phyloP scores from a whole-genome alignment of 345 rosid species.

The Orychophragmus violaceus region DNA sequence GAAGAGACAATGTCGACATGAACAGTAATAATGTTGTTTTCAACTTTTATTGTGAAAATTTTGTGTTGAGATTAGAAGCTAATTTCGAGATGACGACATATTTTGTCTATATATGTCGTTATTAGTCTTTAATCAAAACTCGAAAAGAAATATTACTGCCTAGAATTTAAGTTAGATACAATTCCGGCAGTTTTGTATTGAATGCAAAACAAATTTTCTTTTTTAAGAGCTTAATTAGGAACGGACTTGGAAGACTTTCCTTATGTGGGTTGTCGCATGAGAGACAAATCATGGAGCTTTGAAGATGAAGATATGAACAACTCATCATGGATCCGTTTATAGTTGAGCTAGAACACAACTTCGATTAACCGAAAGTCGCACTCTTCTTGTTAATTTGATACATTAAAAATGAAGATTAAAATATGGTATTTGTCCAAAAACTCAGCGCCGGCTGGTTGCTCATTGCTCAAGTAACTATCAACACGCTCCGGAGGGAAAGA shows the following conservation, averaged over 20 bases:
- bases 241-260: not conserved
- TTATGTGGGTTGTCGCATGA: not conserved
- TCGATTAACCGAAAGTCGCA: not conserved
- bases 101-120: not conserved
- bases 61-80: not conserved
- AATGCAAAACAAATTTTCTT: not conserved
- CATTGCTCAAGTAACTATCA: no score
- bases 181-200: not conserved
- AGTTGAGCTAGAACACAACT: not conserved
- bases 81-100: conserved; percentile 14
- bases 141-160: not conserved
- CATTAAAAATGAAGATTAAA: not conserved
- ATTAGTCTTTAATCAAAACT: not conserved
- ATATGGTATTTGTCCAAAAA: no score
- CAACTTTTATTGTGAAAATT: not conserved
- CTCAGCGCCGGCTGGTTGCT: no score
- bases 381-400: not conserved
- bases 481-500: no score
- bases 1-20: conserved; percentile 16
- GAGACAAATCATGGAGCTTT: not conserved
- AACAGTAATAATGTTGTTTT: conserved; percentile 1
- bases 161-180: not conserved
- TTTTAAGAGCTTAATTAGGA: not conserved
- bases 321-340: no score
- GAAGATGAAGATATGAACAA: not conserved